Conservation (phyloP, 148 eudicot species). For the Persicaria maculosa region DNA sequence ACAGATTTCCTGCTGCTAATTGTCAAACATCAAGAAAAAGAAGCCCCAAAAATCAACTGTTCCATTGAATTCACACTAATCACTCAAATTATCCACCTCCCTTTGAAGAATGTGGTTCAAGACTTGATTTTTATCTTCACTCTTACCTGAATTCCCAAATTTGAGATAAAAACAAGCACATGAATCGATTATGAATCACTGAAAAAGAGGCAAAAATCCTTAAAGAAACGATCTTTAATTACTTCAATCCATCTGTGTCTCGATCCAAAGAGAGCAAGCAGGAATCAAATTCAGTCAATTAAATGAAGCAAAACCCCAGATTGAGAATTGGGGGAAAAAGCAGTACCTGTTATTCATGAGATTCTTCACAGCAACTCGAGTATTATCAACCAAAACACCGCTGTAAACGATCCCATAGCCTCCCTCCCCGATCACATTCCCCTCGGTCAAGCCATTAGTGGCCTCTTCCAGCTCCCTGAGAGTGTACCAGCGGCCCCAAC, state of each 20-base stretch:
- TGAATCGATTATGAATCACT: neutral
- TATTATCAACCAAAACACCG: constrained; percentile 69
- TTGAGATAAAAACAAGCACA: neutral
- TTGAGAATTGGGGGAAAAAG: neutral
- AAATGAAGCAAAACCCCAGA: constrained; percentile 3
- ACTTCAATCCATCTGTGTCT: neutral
- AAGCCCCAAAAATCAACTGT: neutral
- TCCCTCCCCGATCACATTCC: constrained; percentile 94
- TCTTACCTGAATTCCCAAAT: neutral
- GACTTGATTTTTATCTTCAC: neutral
- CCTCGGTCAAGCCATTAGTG: constrained; percentile 63
- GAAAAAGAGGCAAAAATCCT: neutral
- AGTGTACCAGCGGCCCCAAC: constrained; percentile 95
- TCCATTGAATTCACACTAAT: neutral
- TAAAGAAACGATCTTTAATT: too few relatives aligned
- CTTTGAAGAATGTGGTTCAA: neutral
- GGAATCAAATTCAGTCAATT: constrained; percentile 10
- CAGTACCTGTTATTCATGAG: constrained; percentile 75
- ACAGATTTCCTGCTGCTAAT: constrained; percentile 1
- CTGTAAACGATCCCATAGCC: constrained; percentile 91
- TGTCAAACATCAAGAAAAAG: neutral
- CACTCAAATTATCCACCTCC: neutral
- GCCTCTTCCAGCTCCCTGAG: constrained; percentile 78
- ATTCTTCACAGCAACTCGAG: constrained; percentile 78
- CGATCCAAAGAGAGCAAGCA: neutral